Percentiles rank a stretch among this genome's conserved stretches.
These are phyloP conservation scores for Musa schizocarpa DNA, from an alignment of 176 grass and related monocot species.

Conservation along the genomic window DNA sequence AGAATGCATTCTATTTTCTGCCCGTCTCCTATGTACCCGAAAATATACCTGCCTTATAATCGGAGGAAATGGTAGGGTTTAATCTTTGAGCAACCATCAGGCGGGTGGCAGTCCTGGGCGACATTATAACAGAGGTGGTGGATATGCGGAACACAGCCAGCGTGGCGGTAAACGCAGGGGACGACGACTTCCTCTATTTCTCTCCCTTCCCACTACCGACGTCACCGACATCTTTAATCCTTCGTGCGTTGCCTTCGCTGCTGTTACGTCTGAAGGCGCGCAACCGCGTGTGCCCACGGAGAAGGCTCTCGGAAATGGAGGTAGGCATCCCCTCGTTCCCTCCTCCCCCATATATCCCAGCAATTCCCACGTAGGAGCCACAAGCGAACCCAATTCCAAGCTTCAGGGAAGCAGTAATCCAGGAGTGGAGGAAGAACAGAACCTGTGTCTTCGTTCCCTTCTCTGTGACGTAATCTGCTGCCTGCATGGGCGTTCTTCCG, in stretches of 20 bases:
- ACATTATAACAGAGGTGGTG: too few relatives aligned
- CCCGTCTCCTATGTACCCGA: rapidly evolving
- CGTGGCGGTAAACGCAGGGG: neutral
- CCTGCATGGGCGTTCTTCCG: conserved; percentile 2
- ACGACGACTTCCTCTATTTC: neutral
- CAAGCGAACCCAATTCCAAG: neutral
- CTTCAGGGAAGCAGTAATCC: too few relatives aligned
- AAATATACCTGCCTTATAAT: too few relatives aligned
- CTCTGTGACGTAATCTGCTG: too few relatives aligned
- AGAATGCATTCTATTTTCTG: too few relatives aligned
- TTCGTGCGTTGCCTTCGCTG: neutral
- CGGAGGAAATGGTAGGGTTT: too few relatives aligned
- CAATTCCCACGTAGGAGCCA: neutral
- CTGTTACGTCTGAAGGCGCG: neutral
- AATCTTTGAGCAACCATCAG: too few relatives aligned
- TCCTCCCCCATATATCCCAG: neutral
- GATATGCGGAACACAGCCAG: neutral
- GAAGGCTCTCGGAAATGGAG: neutral
- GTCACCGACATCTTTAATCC: neutral
- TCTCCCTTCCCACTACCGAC: neutral
- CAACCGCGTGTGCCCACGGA: neutral
- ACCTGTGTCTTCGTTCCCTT: too few relatives aligned
- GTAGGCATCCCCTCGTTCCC: neutral
- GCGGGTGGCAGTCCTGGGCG: too few relatives aligned
- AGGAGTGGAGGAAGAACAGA: too few relatives aligned